These are phyloP conservation scores for Acanthamoeba royreba DNA, from an alignment of 208 protist species.

Conservation along the genomic window DNA sequence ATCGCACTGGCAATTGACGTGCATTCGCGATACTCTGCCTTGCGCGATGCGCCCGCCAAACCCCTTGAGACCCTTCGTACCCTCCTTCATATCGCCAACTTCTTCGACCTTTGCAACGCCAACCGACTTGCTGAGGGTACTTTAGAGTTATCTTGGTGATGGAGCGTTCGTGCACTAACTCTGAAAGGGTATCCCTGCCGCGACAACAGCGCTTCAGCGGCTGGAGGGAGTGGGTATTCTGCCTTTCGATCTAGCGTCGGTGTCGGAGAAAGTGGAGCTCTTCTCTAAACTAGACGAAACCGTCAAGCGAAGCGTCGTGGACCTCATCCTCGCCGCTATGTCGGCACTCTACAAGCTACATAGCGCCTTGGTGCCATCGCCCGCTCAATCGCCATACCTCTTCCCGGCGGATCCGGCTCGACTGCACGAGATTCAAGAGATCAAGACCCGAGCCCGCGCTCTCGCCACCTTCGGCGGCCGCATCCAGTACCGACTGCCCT, in stretches of 20 bases:
- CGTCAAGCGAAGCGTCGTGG: neutral
- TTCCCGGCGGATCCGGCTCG: neutral
- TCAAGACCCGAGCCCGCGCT: neutral
- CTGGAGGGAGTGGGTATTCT: neutral
- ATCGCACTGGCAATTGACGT: neutral
- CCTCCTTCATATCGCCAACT: neutral
- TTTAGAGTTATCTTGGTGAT: no score
- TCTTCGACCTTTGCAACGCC: neutral
- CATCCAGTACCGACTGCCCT: neutral
- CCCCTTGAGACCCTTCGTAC: neutral
- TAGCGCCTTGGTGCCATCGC: neutral
- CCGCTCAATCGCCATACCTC: neutral
- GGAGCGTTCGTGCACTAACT: no score
- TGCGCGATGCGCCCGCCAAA: neutral
- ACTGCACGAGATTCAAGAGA: neutral
- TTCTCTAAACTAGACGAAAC: neutral
- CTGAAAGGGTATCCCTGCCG: no score
- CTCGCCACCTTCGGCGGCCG: neutral
- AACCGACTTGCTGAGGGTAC: neutral
- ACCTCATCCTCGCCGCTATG: neutral
- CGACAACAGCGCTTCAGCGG: neutral
- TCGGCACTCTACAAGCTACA: neutral
- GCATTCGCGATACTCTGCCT: neutral
- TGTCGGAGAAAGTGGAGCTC: neutral
- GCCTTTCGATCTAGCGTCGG: neutral